Base-by-base conservation (phyloP, 306 rosid genomes). In the Trifolium pratense region DNA sequence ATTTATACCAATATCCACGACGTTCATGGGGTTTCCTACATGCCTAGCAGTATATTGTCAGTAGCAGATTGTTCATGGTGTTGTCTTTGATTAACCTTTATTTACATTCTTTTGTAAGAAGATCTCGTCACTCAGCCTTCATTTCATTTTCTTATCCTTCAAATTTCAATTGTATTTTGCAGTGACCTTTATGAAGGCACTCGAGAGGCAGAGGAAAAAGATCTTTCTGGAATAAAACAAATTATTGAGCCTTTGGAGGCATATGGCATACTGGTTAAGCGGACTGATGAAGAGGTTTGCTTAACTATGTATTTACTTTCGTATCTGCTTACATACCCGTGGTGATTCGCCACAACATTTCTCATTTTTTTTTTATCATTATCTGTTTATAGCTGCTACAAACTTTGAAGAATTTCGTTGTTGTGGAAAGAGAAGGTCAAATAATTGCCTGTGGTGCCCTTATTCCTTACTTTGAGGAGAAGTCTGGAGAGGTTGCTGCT, bases 141-240 rank as follows among this genome's bases (percentile, higher is more conserved):
- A 14, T 66, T 79, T 78, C 16, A 26, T 70, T 67, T 9, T 53
- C 75, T 78, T 37, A 87, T 63, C 13, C 6, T 62, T 51, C 58
- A 60, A 75, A 74, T 53, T 62, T 51, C 58, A 60, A 75, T 76
- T 53, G 51, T 60, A 71, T 77, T 73, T 75, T 76, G 73, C 60
- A 94, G 99, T 71, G 99, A 95, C 67, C 93, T 88, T 46, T 95
- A 95, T 11, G 99, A 95, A 87, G 99, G 97, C 75, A 95, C 99
- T 26, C 95, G 99, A 73, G 82, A 69, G 86, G 99, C 99, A 67
- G 82, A 66, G 72, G 82, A 53, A 34, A 58, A 87, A 15, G 99
- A 95, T 83, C 40, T 95, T 78, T 58, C 78, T 56, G 92, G 89
- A 82, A 87, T 95, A 66, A 89, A 87, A 79, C 86, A 87, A 85